phyloP scores from a whole-genome alignment of 2,329 filamentous ascomycete species.

The Sporothrix sp. region DNA sequence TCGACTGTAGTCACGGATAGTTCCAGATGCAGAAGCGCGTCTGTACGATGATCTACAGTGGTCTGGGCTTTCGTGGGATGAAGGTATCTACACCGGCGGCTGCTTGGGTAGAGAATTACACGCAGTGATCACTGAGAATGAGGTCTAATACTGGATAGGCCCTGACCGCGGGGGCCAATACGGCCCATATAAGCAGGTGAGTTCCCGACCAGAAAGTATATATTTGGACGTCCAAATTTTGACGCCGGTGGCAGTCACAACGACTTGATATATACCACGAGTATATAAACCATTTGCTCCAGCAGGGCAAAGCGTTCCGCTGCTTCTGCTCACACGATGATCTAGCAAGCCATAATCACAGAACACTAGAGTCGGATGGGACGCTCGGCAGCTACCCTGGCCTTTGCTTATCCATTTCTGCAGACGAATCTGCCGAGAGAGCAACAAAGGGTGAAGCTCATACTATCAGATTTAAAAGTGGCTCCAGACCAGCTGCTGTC shows the following conservation, averaged over 20 bases:
- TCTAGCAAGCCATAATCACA: conserved; percentile 55
- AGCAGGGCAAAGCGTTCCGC: conserved; percentile 69
- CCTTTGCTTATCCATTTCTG: conserved; percentile 58
- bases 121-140: too few relatives aligned
- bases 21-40: conserved; percentile 67
- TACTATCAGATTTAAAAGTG: conserved; percentile 65
- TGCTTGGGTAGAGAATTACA: too few relatives aligned
- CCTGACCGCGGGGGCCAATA: conserved; percentile 71
- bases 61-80: conserved; percentile 88
- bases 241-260: conserved; percentile 52
- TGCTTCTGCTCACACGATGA: conserved; percentile 80
- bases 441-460: conserved; percentile 60
- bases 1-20: conserved; percentile 59
- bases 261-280: conserved; percentile 61
- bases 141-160: too few relatives aligned
- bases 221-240: too few relatives aligned
- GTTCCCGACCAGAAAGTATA: too few relatives aligned
- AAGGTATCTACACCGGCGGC: conserved; percentile 45
- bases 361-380: conserved; percentile 46
- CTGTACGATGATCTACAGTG: conserved; percentile 74
- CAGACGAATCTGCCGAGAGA: conserved; percentile 59
- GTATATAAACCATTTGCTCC: conserved; percentile 60
- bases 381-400: conserved; percentile 41
- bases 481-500: conserved; percentile 53
- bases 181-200: conserved; percentile 77